A percentile compares a stretch with the other conserved stretches of the same genome.
Conservation (phyloP, 345 rosid species). For the Sonneratia caseolaris region DNA sequence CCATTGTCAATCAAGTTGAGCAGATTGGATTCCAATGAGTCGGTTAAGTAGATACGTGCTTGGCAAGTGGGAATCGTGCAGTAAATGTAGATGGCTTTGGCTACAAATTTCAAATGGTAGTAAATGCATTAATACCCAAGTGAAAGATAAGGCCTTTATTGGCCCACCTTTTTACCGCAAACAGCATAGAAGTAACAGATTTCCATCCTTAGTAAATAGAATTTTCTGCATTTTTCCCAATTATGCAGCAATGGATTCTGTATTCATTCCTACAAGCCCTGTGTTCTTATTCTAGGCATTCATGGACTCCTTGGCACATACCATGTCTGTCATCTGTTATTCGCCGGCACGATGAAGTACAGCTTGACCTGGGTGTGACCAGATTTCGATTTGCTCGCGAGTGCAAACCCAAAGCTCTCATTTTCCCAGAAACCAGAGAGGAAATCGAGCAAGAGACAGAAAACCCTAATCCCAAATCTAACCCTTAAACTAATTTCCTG, state of each 20-base stretch:
- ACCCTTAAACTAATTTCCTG: background rate
- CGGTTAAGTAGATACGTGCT: background rate
- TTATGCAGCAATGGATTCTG: background rate
- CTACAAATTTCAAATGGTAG: too few relatives aligned
- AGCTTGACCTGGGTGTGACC: background rate
- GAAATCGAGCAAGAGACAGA: constrained; percentile 2
- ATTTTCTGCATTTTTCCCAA: background rate
- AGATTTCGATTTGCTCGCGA: background rate
- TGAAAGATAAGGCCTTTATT: background rate
- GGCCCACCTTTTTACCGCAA: background rate
- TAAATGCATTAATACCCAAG: background rate
- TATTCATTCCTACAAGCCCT: background rate
- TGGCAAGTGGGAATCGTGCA: background rate
- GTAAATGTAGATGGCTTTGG: too few relatives aligned
- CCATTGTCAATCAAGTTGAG: background rate
- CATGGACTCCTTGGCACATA: background rate
- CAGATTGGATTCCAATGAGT: background rate
- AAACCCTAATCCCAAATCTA: constrained; percentile 2
- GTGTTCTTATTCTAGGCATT: background rate
- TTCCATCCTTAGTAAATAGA: background rate
- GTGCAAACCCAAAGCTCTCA: background rate
- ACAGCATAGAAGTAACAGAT: background rate
- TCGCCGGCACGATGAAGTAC: background rate
- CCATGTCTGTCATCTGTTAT: background rate
- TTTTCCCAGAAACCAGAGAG: constrained; percentile 6